Base-by-base conservation (phyloP, 2,329 filamentous ascomycete species). In the Botrytis paeoniae region DNA sequence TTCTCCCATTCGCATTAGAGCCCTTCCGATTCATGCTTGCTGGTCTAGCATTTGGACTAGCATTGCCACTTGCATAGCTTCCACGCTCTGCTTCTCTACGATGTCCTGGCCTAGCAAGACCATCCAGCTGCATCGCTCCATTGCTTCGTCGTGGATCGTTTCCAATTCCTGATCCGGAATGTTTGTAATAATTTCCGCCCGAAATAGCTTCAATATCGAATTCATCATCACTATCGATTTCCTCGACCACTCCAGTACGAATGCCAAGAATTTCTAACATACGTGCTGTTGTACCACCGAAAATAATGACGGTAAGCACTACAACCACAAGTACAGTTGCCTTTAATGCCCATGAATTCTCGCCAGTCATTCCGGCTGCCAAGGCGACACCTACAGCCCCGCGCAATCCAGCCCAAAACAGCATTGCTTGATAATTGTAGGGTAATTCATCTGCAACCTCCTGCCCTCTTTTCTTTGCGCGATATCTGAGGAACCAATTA, bases 261-360 rank as follows among this genome's bases (percentile, higher is more conserved):
- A 99, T 99, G n/a, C 94, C 93, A 25, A 98, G 85, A 71, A 99
- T 99, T 81, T 99, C 96, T 29, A 99, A 86, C 96, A 99, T 99
- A 72, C 95, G 92, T 20, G 95, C 95, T 0, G 96, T 99, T 10
- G 96, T 99, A 70, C 96, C 96, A 72, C 96, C 96, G 79, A 99
- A 99, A 75, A 99, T 98, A 83, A 99, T 99, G 78, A 99, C 96
- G 0, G 96, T 98, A 74, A 99, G 85, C 78, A 99, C 95, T 8
- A 99, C 96, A 0, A 98, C 96, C 16, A 99, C 95, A 18, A 99
- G 86, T n/a, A 99, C 95, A 0, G 96, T 99, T 10, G 96, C 96
- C 78, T 94, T 92, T 51, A 99, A 86, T 0, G 94, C 93, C 73
- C 91, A 92, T 0, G 90, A 91, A 80, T 97, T 96, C 70, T 91